Base-by-base conservation (phyloP, 2,329 filamentous ascomycete species). In the Stachybotrys echinatus region DNA sequence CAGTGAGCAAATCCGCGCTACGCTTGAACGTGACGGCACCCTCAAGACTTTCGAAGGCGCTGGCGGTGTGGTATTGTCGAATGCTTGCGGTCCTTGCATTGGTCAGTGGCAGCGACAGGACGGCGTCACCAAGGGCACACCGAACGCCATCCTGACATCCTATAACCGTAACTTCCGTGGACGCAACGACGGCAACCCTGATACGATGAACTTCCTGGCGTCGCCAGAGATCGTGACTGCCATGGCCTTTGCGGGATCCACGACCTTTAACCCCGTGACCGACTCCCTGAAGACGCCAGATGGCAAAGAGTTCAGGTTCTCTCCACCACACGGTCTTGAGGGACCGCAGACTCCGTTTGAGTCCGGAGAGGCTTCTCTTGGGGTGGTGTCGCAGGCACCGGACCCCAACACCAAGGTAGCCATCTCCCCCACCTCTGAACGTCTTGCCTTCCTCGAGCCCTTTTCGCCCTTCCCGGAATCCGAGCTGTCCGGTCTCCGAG, bases 81-180 rank as follows among this genome's bases (percentile, higher is more conserved):
- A 97, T 71, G 92, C 94, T 56, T 97, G 94, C 68, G 92, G 88
- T 61, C 88, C 88, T 60, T 94, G 89, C 75, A 92, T 95, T 69
- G 91, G 89, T 52, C 92, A 97, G 74, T 99, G 94, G 94, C 89
- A 88, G 65, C 86, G 94, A 51, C 92, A 89, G 18, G 94, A 97
- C 64, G 88, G 85, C 20, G 81, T 95, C 18, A 69, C 74, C 52
- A 96, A 95, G 74, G 92, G 91, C 54, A 89, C 92, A 51, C 76
- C 83, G 48, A 99, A 99, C 65, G 94, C 94, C 54, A 97, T 99
- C 61, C 83, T 99, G 63, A 92, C 91, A 10, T 96, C 92, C 1
- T 99, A 96, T 76, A 99, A 99, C 79, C 89, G 94, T 53, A 99
- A 99, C 74, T 99, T 99, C 77, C 89, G 89, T 47, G 92, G 90